Base-by-base conservation (phyloP, 371 early-diverging fungal species). In the Circinella umbellata region DNA sequence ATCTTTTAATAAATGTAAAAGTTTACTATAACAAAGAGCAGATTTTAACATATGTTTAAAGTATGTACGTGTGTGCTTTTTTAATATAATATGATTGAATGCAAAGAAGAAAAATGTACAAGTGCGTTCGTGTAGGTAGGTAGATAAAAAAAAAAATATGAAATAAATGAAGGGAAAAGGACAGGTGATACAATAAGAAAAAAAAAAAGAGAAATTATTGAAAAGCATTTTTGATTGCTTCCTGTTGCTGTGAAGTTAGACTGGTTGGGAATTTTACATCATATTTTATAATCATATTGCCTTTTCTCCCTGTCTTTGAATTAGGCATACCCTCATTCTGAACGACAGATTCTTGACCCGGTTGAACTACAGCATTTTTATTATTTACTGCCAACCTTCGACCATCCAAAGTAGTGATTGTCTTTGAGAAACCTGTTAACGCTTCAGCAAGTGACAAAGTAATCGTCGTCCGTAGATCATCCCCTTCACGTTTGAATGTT, bases 271-370 rank as follows among this genome's bases (percentile, higher is more conserved):
- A 96, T 63, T 90, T 84, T 67, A 98, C 92, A 27, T 88, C 85
- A 67, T 90, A 89, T 36, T 84, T 85, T 37, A 97, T 89, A 38
- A 95, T 73, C 68, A 99, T 84, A 71, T 96, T 93, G 36, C 99
- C 99, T 68, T 92, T 93, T 70, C 80, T 81, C 5, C 94, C 95
- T 4, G 95, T 93, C 61, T 86, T 82, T 53, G 91, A 89, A 67
- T 91, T 93, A 7, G 98, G 99, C 98, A 99, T 98, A 46, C 99
- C 99, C 73, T 96, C 94, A 49, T 89, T 89, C 11, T 78, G 54
- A 62, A 96, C 81, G 35, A 85, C 84, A 17, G 91, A 92, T 75
- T 89, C 88, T 83, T 92, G 87, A 36, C 92, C 95, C 9, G 96
- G 95, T 63, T 87, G 85, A 63, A 91, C 83, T 11, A 94, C 86